Conservation (phyloP, 2,329 filamentous ascomycete genomes). For the Diaporthe humulicola region DNA sequence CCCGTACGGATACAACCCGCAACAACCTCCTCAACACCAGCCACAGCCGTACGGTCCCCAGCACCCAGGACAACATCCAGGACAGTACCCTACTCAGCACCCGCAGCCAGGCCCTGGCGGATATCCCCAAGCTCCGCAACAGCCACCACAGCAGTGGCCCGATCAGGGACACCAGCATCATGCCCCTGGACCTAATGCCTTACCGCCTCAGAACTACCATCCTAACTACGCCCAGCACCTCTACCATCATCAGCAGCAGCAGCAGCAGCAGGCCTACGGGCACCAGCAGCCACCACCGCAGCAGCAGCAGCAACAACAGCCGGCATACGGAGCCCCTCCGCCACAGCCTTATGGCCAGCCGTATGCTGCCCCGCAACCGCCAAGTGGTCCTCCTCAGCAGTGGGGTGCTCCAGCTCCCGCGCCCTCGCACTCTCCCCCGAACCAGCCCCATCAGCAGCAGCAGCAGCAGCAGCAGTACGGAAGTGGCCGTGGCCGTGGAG, state of each 20-base stretch:
- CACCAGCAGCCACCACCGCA: constrained; percentile 53
- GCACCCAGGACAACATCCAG: constrained; percentile 50
- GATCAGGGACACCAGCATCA: constrained; percentile 51
- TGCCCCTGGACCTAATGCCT: constrained; percentile 59
- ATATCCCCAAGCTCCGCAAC: constrained; percentile 55
- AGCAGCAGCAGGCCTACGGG: constrained; percentile 53
- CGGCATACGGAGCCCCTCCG: constrained; percentile 46
- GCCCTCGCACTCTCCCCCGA: constrained; percentile 48
- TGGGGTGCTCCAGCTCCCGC: constrained; percentile 52
- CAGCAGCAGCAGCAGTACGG: constrained; percentile 53
- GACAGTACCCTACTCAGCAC: constrained; percentile 51
- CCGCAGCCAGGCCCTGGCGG: constrained; percentile 49
- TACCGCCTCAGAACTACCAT: constrained; percentile 69
- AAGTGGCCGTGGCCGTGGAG: constrained; percentile 59
- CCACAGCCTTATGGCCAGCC: constrained; percentile 49
- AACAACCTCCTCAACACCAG: constrained; percentile 49
- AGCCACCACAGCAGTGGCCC: constrained; percentile 57
- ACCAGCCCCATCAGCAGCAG: constrained; percentile 51
- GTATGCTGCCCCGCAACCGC: constrained; percentile 50
- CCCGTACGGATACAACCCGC: constrained; percentile 60
- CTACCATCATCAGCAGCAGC: constrained; percentile 58
- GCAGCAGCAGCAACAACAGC: constrained; percentile 49
- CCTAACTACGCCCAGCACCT: constrained; percentile 70
- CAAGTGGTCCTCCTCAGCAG: constrained; percentile 54
- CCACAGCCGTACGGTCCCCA: constrained; percentile 48